Evolutionary conservation across 495 filamentous ascomycete species (phyloP).

Genomic region (Penicillium chermesinum): DNA sequence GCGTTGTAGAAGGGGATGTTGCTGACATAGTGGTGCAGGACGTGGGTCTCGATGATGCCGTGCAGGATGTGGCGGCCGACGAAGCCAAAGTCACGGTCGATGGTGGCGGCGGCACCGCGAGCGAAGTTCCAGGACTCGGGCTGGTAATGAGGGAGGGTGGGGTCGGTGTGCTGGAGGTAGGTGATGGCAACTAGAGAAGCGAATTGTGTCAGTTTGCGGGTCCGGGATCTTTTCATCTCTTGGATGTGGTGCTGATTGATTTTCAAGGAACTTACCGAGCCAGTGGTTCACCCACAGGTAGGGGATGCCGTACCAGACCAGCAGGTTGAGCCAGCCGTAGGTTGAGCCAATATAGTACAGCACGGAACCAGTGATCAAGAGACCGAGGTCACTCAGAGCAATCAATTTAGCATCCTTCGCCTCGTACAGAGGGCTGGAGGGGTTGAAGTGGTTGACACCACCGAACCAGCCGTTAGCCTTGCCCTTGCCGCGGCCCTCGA

Average conservation of each 20-base stretch:
- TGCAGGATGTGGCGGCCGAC: constrained; percentile 54
- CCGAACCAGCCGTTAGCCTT: constrained; percentile 75
- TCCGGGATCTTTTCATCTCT: constrained; percentile 1
- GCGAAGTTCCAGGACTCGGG: constrained; percentile 52
- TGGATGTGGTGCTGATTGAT: background rate
- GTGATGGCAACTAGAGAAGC: constrained; percentile 50
- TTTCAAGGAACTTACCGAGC: constrained; percentile 43
- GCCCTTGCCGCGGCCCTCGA: constrained; percentile 83
- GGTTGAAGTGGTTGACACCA: constrained; percentile 94
- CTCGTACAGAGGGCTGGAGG: constrained; percentile 84
- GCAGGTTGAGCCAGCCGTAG: constrained; percentile 78
- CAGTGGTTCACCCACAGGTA: constrained; percentile 99
- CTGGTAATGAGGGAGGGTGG: constrained; percentile 53
- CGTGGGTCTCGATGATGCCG: constrained; percentile 59
- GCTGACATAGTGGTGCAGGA: constrained; percentile 58
- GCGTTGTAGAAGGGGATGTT: constrained; percentile 59
- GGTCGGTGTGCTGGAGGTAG: constrained; percentile 59
- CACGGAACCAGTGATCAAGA: constrained; percentile 53
- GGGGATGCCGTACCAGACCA: constrained; percentile 90
- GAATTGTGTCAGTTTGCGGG: constrained; percentile 6
- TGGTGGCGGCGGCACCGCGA: constrained; percentile 54
- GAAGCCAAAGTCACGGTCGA: constrained; percentile 58
- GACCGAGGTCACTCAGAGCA: constrained; percentile 74
- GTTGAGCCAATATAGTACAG: constrained; percentile 59
- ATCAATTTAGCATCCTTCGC: constrained; percentile 80